phyloP scores from a whole-genome alignment of 306 rosid species.

The Pterocarpus macrocarpus region DNA sequence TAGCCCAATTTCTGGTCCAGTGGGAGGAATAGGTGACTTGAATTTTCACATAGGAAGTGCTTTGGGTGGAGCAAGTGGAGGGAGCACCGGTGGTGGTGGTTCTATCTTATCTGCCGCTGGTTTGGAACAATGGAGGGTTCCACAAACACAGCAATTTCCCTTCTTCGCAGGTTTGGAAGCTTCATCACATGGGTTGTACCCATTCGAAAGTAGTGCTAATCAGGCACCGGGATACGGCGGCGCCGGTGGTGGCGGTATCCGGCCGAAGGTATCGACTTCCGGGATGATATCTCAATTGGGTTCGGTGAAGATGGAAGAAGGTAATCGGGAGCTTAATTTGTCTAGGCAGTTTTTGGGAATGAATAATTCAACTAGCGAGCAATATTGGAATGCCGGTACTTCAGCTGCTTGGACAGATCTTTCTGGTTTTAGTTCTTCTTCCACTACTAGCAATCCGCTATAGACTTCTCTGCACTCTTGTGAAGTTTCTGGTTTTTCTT shows the following conservation, averaged over 20 bases:
- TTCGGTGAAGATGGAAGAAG: conserved; percentile 75
- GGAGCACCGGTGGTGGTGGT: not conserved
- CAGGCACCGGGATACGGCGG: conserved; percentile 29
- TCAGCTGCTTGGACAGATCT: conserved; percentile 69
- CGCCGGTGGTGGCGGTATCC: not conserved
- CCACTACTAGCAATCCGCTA: conserved; percentile 57
- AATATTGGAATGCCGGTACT: conserved; percentile 62
- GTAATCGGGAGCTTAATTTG: conserved; percentile 53
- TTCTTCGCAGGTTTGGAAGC: conserved; percentile 67
- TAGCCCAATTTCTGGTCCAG: conserved; percentile 52
- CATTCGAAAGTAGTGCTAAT: conserved; percentile 49
- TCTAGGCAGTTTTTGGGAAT: conserved; percentile 76
- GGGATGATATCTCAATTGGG: conserved; percentile 10
- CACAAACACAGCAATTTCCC: conserved; percentile 72
- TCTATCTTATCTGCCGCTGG: conserved; percentile 53
- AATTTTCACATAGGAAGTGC: conserved; percentile 67
- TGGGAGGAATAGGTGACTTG: conserved; percentile 69
- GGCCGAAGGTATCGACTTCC: conserved; percentile 52
- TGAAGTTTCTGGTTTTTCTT: conserved; percentile 47
- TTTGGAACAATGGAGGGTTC: conserved; percentile 68
- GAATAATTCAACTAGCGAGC: conserved; percentile 48
- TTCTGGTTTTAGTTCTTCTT: conserved; percentile 71
- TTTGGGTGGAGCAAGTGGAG: conserved; percentile 33
- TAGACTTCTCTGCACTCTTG: conserved; percentile 38
- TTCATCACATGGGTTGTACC: conserved; percentile 54